Conservation (phyloP, 2,329 filamentous ascomycete species). For the Thelonectria discophora region DNA sequence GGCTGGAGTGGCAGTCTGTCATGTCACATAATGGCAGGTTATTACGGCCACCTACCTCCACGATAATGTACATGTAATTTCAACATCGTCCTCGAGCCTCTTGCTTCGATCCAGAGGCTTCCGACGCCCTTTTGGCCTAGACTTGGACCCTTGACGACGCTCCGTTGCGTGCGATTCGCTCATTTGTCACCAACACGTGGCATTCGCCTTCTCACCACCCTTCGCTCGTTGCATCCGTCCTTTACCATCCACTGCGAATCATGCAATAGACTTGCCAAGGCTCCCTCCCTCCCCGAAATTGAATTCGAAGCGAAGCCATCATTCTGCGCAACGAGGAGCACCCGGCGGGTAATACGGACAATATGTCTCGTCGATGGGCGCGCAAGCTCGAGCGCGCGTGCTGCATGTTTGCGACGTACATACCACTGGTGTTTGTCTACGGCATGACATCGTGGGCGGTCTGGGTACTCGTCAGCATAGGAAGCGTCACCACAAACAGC, state of each 20-base stretch:
- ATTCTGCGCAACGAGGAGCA: neutral
- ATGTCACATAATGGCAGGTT: slow-evolving; percentile 6
- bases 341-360: neutral
- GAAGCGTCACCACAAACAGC: slow-evolving; percentile 62
- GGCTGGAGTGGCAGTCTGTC: slow-evolving; percentile 6
- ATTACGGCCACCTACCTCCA: too few species aligned
- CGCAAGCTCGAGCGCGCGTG: slow-evolving; percentile 82
- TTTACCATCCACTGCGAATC: neutral
- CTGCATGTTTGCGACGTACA: slow-evolving; percentile 80
- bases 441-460: slow-evolving; percentile 90
- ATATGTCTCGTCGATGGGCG: slow-evolving; percentile 70
- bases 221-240: neutral
- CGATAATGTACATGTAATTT: slow-evolving; percentile 6
- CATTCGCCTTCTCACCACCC: slow-evolving; percentile 9
- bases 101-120: slow-evolving; percentile 12
- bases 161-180: slow-evolving; percentile 11
- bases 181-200: slow-evolving; percentile 13
- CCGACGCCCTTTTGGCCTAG: neutral
- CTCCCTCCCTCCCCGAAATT: neutral
- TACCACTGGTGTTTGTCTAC: slow-evolving; percentile 91
- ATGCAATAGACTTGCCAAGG: neutral
- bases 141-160: neutral
- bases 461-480: slow-evolving; percentile 84
- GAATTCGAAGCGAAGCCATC: neutral
- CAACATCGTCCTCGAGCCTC: neutral